Evolutionary conservation across 768 basidiomycete genomes (phyloP), one percentile per base, ranked within the genome.

Genomic region (Mycena venus): DNA sequence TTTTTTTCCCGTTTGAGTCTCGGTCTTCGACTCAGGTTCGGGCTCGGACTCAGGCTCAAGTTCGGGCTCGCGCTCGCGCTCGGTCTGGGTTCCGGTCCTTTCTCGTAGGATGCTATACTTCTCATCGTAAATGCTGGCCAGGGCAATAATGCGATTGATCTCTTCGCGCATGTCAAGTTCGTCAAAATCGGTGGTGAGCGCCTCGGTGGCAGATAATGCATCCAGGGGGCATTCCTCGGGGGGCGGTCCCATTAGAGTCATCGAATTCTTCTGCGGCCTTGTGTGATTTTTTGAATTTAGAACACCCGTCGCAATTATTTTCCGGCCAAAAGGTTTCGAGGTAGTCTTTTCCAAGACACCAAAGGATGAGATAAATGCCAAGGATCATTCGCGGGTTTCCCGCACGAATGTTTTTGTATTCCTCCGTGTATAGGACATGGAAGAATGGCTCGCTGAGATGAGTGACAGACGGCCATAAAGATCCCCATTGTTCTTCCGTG

Each of bases 321-420:
- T 23, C 23, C 8, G 72, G 72, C 72, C 72, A 73, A 2, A 73
- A 42, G 0, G 21, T 53, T 8, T 17, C 4, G 32, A 73, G 47
- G 40, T 66, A 21, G 10, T 29, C 42, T 19, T 61, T 61, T 15
- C 55, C 10, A 19, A 73, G 58, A n/a, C 65, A 73, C 64, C 64
- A 73, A 0, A 68, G 12, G 15, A 73, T 40, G 29, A 73, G 7
- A 34, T 62, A 73, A 10, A 67, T 63, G 0, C 72, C 72, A 2
- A 73, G 59, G 0, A 73, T 42, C 2, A 29, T n/a, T 12, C 65
- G 59, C 0, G 72, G 65, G 34, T 32, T 36, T 17, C 44, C 64
- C 19, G 64, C 4, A 14, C 56, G 49, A 21, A 73, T 73, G 59
- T 53, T 68, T 47, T 73, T 73, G 72, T 67, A 61, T 68, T 73